A percentile compares a stretch with the other conserved stretches of the same genome.
phyloP scores from a whole-genome alignment of 2,329 filamentous ascomycete species.

The Ilyonectria mors-panacis region DNA sequence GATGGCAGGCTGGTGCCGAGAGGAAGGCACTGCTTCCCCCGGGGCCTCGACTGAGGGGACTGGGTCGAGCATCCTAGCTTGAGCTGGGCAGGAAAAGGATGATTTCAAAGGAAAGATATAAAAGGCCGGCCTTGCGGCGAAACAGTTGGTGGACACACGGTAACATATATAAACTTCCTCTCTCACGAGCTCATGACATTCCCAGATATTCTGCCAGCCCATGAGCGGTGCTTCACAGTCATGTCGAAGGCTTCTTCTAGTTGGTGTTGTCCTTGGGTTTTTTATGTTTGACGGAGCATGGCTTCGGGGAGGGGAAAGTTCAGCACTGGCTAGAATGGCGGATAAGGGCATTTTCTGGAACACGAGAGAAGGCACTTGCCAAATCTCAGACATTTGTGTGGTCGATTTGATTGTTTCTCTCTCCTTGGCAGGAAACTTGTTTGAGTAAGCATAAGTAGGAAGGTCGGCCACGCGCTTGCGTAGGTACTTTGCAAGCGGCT shows the following conservation, averaged over 20 bases:
- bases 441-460: slow-evolving; percentile 45
- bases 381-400: slow-evolving; percentile 35
- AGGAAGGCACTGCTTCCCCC: not conserved
- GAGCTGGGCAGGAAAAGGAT: slow-evolving; percentile 12
- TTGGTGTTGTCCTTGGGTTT: slow-evolving; percentile 33
- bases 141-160: slow-evolving; percentile 41
- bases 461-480: slow-evolving; percentile 42
- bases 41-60: not conserved
- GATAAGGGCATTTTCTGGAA: slow-evolving; percentile 37
- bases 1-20: slow-evolving; percentile 7
- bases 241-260: slow-evolving; percentile 46
- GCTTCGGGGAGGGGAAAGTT: slow-evolving; percentile 36
- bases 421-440: slow-evolving; percentile 43
- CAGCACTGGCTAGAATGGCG: slow-evolving; percentile 49
- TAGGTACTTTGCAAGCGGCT: slow-evolving; percentile 47
- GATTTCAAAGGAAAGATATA: slow-evolving; percentile 28
- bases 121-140: slow-evolving; percentile 34
- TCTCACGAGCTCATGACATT: slow-evolving; percentile 55
- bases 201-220: slow-evolving; percentile 41
- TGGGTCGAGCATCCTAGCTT: slow-evolving; percentile 8
- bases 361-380: slow-evolving; percentile 42
- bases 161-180: slow-evolving; percentile 52
- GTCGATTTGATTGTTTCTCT: slow-evolving; percentile 40
- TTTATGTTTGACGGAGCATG: slow-evolving; percentile 42
- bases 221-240: slow-evolving; percentile 38